Percentiles rank a stretch among this genome's conserved stretches.
phyloP scores from a whole-genome alignment of 352 stramenopile genomes.

The Aphanomyces stellatus region DNA sequence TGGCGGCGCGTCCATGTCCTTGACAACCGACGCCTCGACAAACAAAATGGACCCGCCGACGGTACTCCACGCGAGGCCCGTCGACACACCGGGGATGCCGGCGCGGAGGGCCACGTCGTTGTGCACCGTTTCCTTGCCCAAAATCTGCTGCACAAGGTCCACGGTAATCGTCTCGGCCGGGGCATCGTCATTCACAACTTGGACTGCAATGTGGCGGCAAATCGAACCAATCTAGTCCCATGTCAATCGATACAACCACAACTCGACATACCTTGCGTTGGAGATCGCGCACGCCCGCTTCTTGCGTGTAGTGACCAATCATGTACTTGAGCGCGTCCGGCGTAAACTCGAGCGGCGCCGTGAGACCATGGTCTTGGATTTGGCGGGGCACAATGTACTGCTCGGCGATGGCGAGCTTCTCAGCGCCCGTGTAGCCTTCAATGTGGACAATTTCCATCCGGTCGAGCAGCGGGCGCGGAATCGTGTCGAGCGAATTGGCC shows the following conservation, averaged over 20 bases:
- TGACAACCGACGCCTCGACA: slow-evolving; percentile 65
- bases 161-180: slow-evolving; percentile 36
- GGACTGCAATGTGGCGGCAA: slow-evolving; percentile 64
- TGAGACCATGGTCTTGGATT: slow-evolving; percentile 62
- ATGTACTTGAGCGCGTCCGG: slow-evolving; percentile 55
- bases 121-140: slow-evolving; percentile 60
- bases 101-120: slow-evolving; percentile 67
- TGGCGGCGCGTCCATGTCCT: slow-evolving; percentile 20
- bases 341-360: slow-evolving; percentile 27
- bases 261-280: slow-evolving; percentile 39
- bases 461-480: slow-evolving; percentile 63
- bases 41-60: slow-evolving; percentile 76
- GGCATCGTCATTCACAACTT: slow-evolving; percentile 43
- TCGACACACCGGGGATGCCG: slow-evolving; percentile 56
- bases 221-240: slow-evolving; percentile 40
- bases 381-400: slow-evolving; percentile 73
- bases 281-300: slow-evolving; percentile 79
- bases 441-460: slow-evolving; percentile 83
- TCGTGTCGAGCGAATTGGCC: slow-evolving; percentile 73
- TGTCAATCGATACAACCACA: neutral
- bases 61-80: slow-evolving; percentile 78
- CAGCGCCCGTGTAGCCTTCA: slow-evolving; percentile 68
- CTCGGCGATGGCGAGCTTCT: slow-evolving; percentile 75
- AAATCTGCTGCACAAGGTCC: slow-evolving; percentile 43
- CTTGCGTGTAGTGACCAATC: slow-evolving; percentile 77